These are phyloP conservation scores for Phylloporus arenicola DNA, from an alignment of 768 basidiomycete species.

Conservation along the genomic window DNA sequence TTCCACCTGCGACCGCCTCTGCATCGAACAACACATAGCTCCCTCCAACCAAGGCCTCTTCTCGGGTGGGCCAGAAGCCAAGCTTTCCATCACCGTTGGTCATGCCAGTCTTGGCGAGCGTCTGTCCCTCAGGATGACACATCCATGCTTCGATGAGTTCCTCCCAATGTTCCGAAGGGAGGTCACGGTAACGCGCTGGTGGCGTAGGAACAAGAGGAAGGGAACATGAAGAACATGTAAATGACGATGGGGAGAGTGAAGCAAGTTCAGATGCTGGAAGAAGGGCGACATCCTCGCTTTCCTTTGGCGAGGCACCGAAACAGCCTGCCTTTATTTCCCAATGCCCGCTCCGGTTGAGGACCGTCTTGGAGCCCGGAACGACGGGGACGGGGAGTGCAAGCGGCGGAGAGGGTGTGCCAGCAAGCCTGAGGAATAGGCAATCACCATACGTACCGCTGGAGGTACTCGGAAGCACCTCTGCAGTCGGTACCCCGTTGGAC, in stretches of 20 bases:
- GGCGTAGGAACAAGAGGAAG: constrained; percentile 57
- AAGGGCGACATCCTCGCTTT: constrained; percentile 36
- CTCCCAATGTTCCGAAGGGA: constrained; percentile 96
- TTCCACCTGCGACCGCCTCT: constrained; percentile 42
- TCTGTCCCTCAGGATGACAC: constrained; percentile 85
- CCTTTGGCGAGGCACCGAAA: constrained; percentile 6
- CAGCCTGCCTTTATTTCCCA: constrained; percentile 65
- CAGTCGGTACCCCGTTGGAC: constrained; percentile 46
- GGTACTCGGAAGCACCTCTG: constrained; percentile 55
- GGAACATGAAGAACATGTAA: constrained; percentile 77
- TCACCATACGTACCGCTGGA: constrained; percentile 41
- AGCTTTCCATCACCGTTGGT: constrained; percentile 23
- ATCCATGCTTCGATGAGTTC: constrained; percentile 98
- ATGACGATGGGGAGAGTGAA: constrained; percentile 51
- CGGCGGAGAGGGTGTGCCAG: constrained; percentile 50
- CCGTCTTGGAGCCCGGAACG: constrained; percentile 54
- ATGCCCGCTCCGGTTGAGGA: constrained; percentile 51
- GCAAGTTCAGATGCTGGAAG: constrained; percentile 68
- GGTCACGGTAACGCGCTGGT: constrained; percentile 62
- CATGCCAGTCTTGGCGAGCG: constrained; percentile 51
- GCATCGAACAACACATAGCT: constrained; percentile 81
- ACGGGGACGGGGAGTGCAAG: constrained; percentile 54
- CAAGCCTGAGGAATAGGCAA: constrained; percentile 58
- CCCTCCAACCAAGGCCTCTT: constrained; percentile 81
- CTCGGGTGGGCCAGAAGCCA: constrained; percentile 74